A percentile compares a stretch with the other conserved stretches of the same genome.
Evolutionary conservation across 2,329 filamentous ascomycete species (phyloP).

Genomic region (Microdochium trichocladiopsis): DNA sequence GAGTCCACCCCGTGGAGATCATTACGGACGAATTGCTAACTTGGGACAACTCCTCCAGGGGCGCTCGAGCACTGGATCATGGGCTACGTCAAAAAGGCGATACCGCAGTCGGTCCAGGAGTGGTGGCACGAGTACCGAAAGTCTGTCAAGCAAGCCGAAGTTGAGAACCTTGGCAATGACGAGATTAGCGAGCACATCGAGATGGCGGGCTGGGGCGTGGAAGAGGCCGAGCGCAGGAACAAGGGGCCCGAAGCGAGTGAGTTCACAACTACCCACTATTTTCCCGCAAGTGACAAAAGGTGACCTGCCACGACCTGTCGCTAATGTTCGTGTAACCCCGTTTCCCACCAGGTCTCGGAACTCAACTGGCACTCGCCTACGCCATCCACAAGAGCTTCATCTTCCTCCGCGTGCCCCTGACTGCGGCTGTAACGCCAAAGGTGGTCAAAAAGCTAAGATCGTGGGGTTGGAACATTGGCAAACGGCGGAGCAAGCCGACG

Average conservation of each 20-base stretch:
- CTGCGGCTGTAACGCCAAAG: conserved; percentile 84
- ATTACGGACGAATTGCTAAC: neutral
- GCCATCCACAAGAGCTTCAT: conserved; percentile 98
- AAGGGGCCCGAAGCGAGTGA: conserved; percentile 62
- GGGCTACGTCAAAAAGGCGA: conserved; percentile 46
- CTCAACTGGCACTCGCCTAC: conserved; percentile 87
- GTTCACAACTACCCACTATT: conserved; percentile 27
- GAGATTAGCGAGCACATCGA: conserved; percentile 38
- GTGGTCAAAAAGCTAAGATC: conserved; percentile 81
- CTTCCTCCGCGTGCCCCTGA: conserved; percentile 88
- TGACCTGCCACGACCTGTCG: no score
- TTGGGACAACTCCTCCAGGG: conserved; percentile 28
- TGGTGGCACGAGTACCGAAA: conserved; percentile 42
- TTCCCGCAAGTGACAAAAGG: neutral
- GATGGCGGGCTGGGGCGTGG: conserved; percentile 52
- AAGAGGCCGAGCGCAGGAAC: conserved; percentile 54
- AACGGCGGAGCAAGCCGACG: conserved; percentile 36
- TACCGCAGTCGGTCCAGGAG: conserved; percentile 53
- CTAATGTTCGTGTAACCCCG: conserved; percentile 10
- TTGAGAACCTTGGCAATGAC: conserved; percentile 32
- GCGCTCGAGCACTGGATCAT: conserved; percentile 62
- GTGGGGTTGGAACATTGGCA: conserved; percentile 95
- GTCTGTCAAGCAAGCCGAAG: conserved; percentile 37
- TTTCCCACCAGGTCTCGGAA: conserved; percentile 60
- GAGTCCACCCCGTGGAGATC: neutral